Evolutionary conservation across 2,329 filamentous ascomycete genomes (phyloP), one percentile per base, ranked within the genome.

Genomic region (Aspergillus eucalypticola): DNA sequence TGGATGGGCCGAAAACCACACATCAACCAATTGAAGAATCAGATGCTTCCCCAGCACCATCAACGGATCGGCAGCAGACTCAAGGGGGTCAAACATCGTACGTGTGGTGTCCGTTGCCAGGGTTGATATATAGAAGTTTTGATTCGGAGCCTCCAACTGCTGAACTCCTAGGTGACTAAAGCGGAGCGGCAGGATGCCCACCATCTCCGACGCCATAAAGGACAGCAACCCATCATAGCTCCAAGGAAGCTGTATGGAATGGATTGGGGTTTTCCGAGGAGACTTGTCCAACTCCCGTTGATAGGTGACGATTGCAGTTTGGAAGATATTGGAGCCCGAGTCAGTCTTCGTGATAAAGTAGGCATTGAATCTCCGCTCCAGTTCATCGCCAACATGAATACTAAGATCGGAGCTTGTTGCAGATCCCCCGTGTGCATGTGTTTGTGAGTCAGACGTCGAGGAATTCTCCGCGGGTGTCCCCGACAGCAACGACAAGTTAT

Each of bases 1-100:
- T 25, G 77, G 77, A 48, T 79, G 77, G 11, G 70, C 62, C 0
- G 74, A 76, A 58, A 75, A 79, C 77, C 77, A 79, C 23, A 79
- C 71, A 53, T 79, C 77, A 46, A 79, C 74, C 23, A 79, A 48
- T 54, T 70, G 67, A 10, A 64, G 41, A 11, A 60, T 62, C 35
- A 57, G 67, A 54, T 69, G 65, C 41, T 59, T 55, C 23, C 66
- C 65, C 11, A 64, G 60, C 17, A 53, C 55, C 11, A 54, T n/a
- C 21, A 66, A 35, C 17, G 65, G 63, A 10, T 62, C 46, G n/a
- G 13, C 60, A 17, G 44, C 23, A 38, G 25, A 15, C 13, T 35
- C 27, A 5, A 35, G n/a, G 17, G 19, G 8, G 15, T 55, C 59
- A 46, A 61, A 61, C 59, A 60, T 60, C 7, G 42, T 50, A 2